Evolutionary conservation across 768 basidiomycete species (phyloP).

Genomic region (Rhizopogon roseolus): DNA sequence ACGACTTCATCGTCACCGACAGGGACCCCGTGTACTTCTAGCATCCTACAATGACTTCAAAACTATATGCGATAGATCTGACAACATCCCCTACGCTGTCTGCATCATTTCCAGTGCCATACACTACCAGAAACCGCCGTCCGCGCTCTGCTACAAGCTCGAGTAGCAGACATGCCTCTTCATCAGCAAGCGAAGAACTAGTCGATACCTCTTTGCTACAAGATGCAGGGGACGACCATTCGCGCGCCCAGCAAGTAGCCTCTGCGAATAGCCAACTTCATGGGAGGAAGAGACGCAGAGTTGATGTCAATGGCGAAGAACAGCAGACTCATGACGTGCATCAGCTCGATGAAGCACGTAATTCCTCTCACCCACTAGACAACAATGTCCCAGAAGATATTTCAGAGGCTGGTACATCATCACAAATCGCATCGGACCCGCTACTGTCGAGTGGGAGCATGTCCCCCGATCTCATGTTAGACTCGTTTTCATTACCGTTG

Average conservation of each 20-base stretch:
- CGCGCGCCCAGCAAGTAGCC: background rate
- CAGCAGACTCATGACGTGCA: background rate
- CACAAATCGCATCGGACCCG: background rate
- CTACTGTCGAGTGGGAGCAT: background rate
- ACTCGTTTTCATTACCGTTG: background rate
- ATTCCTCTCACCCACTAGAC: background rate
- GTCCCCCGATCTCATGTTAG: background rate
- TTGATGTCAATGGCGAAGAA: background rate
- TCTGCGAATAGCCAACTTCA: background rate
- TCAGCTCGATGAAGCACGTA: background rate
- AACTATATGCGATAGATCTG: slow-evolving; percentile 7
- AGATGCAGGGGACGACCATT: background rate
- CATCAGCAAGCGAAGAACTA: background rate
- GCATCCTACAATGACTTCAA: background rate
- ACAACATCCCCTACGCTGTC: background rate
- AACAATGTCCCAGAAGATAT: background rate
- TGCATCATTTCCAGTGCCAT: slow-evolving; percentile 1
- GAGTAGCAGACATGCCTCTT: background rate
- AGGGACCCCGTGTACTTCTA: background rate
- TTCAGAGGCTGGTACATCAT: background rate
- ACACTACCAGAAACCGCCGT: slow-evolving; percentile 3
- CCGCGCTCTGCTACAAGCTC: slow-evolving; percentile 2
- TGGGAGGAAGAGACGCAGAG: slow-evolving; percentile 2
- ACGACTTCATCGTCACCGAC: too few relatives aligned
- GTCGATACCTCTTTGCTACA: background rate